Base-by-base conservation (phyloP, 495 filamentous ascomycete species). In the Xeromyces bisporus region DNA sequence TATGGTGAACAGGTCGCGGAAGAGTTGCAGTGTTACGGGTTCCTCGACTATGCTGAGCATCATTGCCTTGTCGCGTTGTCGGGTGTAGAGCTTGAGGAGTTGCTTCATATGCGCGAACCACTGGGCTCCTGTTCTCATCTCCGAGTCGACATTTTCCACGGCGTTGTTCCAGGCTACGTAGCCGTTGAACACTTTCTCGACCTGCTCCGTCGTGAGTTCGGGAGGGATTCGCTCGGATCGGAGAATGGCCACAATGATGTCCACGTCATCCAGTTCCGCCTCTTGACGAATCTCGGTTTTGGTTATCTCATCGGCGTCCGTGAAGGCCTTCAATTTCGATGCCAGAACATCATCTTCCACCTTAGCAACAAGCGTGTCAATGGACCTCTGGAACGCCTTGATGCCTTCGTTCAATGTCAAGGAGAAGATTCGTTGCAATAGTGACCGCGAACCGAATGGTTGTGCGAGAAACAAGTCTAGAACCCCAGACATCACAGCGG, bases 161-260 rank as follows among this genome's bases (percentile, higher is more conserved):
- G 84, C 84, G 41, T 74, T 78, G 48, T 86, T 92, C 77, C 91
- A 97, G 8, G 86, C 89, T n/a, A 93, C 85, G 41, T 84, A 96
- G 18, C 83, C 77, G 47, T 96, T 94, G 59, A 81, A 91, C 2
- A 92, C 66, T 44, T 73, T 77, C 30, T 70, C 80, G 32, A 89
- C 70, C 48, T 96, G 84, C 31, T 77, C 67, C 0, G 71, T 37
- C 1, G 53, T 66, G 14, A 96, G 67, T 23, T 78, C 61, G 0
- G 80, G 80, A 2, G 67, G 43, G 20, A 96, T 51, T 4, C 71
- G 52, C 3, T 89, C 80, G 1, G 80, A 80, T 15, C 76, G 62
- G 13, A 96, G 55, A 31, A 96, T 79, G 11, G 67, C 73, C 8
- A 96, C 83, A 13, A 96, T 62, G 27, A 96, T 56, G 45, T 97